Evolutionary conservation across 1,284 basidiomycete species (phyloP).

Genomic region (Apiotrichum porosum): DNA sequence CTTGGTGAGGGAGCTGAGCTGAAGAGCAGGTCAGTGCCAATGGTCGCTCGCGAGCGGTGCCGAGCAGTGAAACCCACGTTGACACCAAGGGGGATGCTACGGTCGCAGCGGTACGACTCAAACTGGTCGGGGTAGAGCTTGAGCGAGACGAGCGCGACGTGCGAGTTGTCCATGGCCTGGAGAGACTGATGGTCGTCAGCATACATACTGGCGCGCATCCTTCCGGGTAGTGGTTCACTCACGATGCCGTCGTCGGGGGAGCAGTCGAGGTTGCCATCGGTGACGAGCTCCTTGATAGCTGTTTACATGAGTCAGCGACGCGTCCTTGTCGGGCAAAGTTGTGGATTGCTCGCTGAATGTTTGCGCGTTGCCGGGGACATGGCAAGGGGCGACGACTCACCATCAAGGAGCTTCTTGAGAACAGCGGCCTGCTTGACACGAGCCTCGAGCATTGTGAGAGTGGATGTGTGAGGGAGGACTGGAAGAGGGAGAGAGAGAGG

Average conservation of each 20-base stretch:
- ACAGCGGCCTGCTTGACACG: constrained; percentile 74
- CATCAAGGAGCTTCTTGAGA: constrained; percentile 81
- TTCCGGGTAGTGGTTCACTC: too few relatives aligned
- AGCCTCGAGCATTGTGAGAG: constrained; percentile 74
- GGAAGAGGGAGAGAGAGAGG: constrained; percentile 1
- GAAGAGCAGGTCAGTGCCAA: constrained; percentile 34
- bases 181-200: constrained; percentile 55
- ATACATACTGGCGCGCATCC: too few relatives aligned
- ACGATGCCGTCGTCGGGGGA: constrained; percentile 85
- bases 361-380: neutral
- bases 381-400: constrained; percentile 51
- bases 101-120: constrained; percentile 87
- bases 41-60: too few relatives aligned
- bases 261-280: constrained; percentile 98
- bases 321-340: too few relatives aligned
- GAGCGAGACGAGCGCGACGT: constrained; percentile 81
- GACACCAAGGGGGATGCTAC: constrained; percentile 89
- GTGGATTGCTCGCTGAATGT: neutral
- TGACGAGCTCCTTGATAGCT: constrained; percentile 97
- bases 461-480: neutral
- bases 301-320: constrained; percentile 1
- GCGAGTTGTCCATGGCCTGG: constrained; percentile 99
- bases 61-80: constrained; percentile 55
- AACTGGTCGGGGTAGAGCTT: constrained; percentile 71
- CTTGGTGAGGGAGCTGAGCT: constrained; percentile 81